A percentile compares a stretch with the other conserved stretches of the same genome.
Evolutionary conservation across 2,329 filamentous ascomycete genomes (phyloP).

Genomic region (Onygenales sp.): DNA sequence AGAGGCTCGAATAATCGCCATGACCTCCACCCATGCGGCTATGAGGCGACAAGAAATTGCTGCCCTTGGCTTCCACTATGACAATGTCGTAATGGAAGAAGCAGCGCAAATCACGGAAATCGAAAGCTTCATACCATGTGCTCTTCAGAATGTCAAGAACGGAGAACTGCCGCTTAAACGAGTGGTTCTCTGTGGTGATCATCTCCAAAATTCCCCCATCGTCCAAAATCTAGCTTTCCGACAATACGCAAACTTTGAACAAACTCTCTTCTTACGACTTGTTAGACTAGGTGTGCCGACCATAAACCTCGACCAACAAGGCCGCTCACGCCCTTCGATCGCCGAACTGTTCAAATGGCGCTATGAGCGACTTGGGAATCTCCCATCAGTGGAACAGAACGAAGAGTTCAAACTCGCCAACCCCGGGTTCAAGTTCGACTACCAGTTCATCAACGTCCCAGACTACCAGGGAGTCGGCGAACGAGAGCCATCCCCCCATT

Average conservation of each 20-base stretch:
- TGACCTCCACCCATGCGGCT: constrained; percentile 96
- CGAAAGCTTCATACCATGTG: constrained; percentile 89
- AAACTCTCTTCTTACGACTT: constrained; percentile 85
- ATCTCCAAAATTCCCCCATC: constrained; percentile 92
- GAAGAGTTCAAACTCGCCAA: constrained; percentile 74
- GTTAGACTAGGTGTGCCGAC: constrained; percentile 87
- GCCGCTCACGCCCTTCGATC: constrained; percentile 76
- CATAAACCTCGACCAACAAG: constrained; percentile 85
- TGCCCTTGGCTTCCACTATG: constrained; percentile 86
- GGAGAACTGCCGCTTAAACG: constrained; percentile 71
- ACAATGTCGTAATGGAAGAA: constrained; percentile 98
- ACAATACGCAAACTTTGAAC: constrained; percentile 90
- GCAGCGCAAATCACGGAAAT: constrained; percentile 96
- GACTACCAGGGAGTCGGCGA: constrained; percentile 90
- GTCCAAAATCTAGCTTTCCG: constrained; percentile 91
- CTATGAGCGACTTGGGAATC: constrained; percentile 68
- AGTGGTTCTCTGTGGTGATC: constrained; percentile 87
- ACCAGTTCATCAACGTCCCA: constrained; percentile 91
- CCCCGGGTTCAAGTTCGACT: constrained; percentile 85
- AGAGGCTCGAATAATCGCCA: constrained; percentile 94
- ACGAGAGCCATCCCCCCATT: constrained; percentile 82
- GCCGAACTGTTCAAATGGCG: constrained; percentile 90
- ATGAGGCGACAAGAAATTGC: constrained; percentile 90
- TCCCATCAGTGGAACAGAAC: constrained; percentile 61
- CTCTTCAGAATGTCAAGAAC: constrained; percentile 72